Conservation (phyloP, 2,329 filamentous ascomycete species). For the Taxawa tesnikishii region DNA sequence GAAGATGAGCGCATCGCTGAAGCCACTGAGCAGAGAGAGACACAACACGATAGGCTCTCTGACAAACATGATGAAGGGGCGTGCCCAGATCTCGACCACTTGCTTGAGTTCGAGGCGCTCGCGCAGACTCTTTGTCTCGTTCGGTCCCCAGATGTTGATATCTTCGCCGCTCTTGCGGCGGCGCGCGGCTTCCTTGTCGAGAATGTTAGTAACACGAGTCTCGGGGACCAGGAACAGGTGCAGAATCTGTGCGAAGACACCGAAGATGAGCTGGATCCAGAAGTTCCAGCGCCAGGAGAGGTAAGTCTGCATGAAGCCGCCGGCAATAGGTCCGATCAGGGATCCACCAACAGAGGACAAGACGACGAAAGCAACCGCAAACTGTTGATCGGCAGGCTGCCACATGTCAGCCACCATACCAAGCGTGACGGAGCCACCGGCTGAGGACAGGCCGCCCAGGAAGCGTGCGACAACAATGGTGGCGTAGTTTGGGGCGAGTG, state of each 20-base stretch:
- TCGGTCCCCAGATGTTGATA: slow-evolving; percentile 55
- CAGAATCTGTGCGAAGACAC: slow-evolving; percentile 52
- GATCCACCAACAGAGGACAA: slow-evolving; percentile 20
- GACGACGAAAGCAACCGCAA: slow-evolving; percentile 45
- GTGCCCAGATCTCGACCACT: slow-evolving; percentile 38
- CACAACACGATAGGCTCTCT: slow-evolving; percentile 60
- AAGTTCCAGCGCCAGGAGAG: slow-evolving; percentile 64
- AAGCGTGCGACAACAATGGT: slow-evolving; percentile 28
- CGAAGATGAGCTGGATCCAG: slow-evolving; percentile 75
- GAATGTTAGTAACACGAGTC: slow-evolving; percentile 61
- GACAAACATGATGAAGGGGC: slow-evolving; percentile 60
- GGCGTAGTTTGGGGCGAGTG: slow-evolving; percentile 25
- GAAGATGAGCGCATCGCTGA: slow-evolving; percentile 62
- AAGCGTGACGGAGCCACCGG: slow-evolving; percentile 48
- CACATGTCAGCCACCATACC: slow-evolving; percentile 52
- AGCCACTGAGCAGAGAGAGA: slow-evolving; percentile 56
- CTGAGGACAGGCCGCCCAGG: slow-evolving; percentile 43
- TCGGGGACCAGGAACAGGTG: slow-evolving; percentile 62
- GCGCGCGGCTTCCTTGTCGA: slow-evolving; percentile 63
- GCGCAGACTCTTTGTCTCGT: slow-evolving; percentile 43
- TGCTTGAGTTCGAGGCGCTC: slow-evolving; percentile 24
- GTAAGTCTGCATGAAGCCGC: slow-evolving; percentile 25
- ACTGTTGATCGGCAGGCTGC: slow-evolving; percentile 42
- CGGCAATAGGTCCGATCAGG: slow-evolving; percentile 19
- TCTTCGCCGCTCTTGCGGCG: slow-evolving; percentile 48